Base-by-base conservation (phyloP, 305 asterid species). In the Rubia peregrina region DNA sequence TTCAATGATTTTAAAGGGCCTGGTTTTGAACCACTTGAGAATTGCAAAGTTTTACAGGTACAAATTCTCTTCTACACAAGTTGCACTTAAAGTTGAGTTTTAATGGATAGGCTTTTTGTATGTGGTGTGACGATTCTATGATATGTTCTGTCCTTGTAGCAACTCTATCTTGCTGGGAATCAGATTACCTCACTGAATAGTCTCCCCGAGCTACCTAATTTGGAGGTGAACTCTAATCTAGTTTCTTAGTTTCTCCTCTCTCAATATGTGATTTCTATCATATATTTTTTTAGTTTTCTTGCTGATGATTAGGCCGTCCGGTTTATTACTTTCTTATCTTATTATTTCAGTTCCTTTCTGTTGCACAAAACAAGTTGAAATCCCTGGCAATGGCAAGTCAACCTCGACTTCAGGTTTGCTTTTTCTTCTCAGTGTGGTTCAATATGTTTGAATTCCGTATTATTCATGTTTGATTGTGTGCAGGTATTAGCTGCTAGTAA, bases 401-500 rank as follows among this genome's bases (percentile, higher is more conserved):
- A 79, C 99, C 99, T 78, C 95, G 97, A 74, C 80, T 95, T 74
- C 99, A 95, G 99, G 99, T 91, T 73, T 44, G 77, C 83, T 75
- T 36, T 76, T 81, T 70, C 70, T 72, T 80, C 73, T 43, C 67
- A 38, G 69, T 71, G 17, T 8, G 16, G 9, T 11, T 62, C 8
- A 11, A 62, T 64, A 70, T 75, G 40, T 49, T 38, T 75, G 80
- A 71, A 69, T 26, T 65, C 74, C 73, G 66, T 40, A 48, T 63
- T 30, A 56, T 41, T 74, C 49, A 41, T 65, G 55, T 70, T 43
- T 36, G 67, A 65, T 61, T 69, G 73, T 65, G 60, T 75, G 74
- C 84, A 95, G 99, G 99, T 95, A 57, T 83, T 95, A 71, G 99
- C 99, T 22, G 98, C 98, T 71, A 95, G 99, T 90, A 95, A 91